phyloP scores from a whole-genome alignment of 345 rosid genomes.

The Cardamine chenopodiifolia region DNA sequence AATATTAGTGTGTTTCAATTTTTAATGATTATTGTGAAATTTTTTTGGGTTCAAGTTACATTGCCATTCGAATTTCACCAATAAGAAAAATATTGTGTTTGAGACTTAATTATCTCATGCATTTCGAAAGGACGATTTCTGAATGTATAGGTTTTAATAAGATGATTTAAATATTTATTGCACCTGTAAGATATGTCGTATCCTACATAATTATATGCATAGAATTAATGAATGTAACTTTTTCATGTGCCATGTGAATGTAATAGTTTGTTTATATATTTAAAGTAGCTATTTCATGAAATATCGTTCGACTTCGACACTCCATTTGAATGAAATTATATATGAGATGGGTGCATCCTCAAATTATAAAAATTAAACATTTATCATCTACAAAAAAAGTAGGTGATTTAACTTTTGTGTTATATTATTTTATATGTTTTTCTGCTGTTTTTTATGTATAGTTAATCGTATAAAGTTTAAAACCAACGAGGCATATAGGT shows the following conservation, averaged over 20 bases:
- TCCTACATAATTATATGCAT: not conserved
- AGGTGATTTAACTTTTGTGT: too few species aligned
- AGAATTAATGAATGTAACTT: not conserved
- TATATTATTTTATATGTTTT: too few species aligned
- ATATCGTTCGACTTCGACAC: not conserved
- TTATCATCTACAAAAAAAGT: not conserved
- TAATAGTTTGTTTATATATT: not conserved
- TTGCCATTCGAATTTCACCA: conserved; percentile 1
- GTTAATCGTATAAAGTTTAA: not conserved
- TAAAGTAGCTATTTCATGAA: not conserved
- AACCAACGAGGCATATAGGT: conserved; percentile 12
- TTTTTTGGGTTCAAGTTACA: not conserved
- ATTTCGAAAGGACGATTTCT: conserved; percentile 12
- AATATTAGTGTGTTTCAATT: not conserved
- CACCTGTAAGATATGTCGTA: conserved; percentile 1
- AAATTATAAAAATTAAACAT: not conserved
- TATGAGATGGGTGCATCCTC: not conserved
- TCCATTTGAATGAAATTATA: conserved; percentile 3
- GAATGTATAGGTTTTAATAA: not conserved
- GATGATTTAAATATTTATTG: not conserved
- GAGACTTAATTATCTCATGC: not conserved
- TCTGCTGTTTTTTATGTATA: not conserved
- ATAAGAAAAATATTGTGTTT: not conserved
- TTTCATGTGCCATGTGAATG: conserved; percentile 33
- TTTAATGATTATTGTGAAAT: not conserved